Evolutionary conservation across 352 stramenopile genomes (phyloP), one percentile per base, ranked within the genome.

Genomic region (Globisporangium echinulatum): DNA sequence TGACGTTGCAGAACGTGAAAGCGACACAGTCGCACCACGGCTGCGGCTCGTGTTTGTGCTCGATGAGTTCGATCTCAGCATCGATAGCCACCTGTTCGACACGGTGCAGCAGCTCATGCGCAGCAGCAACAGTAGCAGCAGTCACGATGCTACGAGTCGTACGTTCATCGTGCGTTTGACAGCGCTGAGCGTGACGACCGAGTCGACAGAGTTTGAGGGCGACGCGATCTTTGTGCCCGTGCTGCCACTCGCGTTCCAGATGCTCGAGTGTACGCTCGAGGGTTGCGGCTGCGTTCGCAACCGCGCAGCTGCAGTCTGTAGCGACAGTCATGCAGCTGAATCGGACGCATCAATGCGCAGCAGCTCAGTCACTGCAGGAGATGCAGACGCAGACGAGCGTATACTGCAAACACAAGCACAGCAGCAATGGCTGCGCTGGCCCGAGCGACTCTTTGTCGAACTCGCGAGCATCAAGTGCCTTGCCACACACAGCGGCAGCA

Each of bases 231-330:
- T 89, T 56, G 79, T 87, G 10, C 77, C 79, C 25, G 72, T 79
- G 47, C 63, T 89, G 19, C 79, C 79, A 0, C 57, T 89, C 0
- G 77, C 77, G 11, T 87, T 87, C 52, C 79, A 89, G 51, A 87
- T 89, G 74, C 79, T 87, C 10, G 77, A 89, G 56, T 89, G 79
- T 37, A 75, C 72, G 42, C 68, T 89, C 17, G 70, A 80, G 52
- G 74, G 78, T 58, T 89, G 79, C 47, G 71, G 65, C 2, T 89
- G 79, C 42, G 60, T 77, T 49, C 55, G 68, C 37, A 54, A 56
- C 25, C 25, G 25, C 25, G 25, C 25, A 25, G 25, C 25, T 25
- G 25, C 25, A 25, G 25, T 25, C 25, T 25, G 25, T 25, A 25
- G 25, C 25, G 25, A 25, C 25, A 25, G 25, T 25, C 25, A 25